Evolutionary conservation across 2,329 filamentous ascomycete genomes (phyloP), one percentile per base, ranked within the genome.

Genomic region (Fusarium zealandicum): DNA sequence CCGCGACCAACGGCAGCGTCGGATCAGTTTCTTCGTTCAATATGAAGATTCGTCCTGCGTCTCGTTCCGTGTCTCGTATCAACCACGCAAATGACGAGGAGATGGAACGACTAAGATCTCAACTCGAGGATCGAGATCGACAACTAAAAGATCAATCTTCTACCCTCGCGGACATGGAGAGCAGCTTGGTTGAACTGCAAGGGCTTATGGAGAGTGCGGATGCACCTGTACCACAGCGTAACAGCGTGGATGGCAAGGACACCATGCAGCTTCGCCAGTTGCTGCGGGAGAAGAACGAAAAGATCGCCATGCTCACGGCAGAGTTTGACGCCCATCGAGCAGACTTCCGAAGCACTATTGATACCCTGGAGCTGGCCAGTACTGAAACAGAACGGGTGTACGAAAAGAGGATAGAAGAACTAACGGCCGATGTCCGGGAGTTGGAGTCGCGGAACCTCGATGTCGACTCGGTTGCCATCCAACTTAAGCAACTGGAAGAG

Each of bases 371-470:
- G 73, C 85, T 98, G 78, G 96, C 95, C 3, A 96, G 92, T 70
- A 90, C 92, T 0, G 95, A 99, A 76, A 99, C 95, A 0, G 90
- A 97, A 75, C 84, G 93, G 20, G 93, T 99, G 12, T 99, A 99
- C 71, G 95, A 99, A 72, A 90, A 92, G 73, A 90, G 91, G 75
- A 90, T 98, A 57, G 89, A 93, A 67, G 90, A 92, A 67, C 76
- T 99, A 33, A 84, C 95, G 75, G 84, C 88, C 54, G 93, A 98
- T 67, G 82, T 96, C 22, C 85, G 88, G 46, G 92, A 96, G 53
- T 78, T 95, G 3, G 89, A 93, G 63, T 89, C 92, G 36, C 84
- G 90, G 37, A 90, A 88, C 33, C 87, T 96, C 54, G 95, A 99
- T 70, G 92, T 99, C 7, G 92, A 97, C 66, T 90, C 87, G 20